Percentiles rank a stretch among this genome's conserved stretches.
Conservation (phyloP, 1,284 basidiomycete genomes). For the Melampsora larici-populina region DNA sequence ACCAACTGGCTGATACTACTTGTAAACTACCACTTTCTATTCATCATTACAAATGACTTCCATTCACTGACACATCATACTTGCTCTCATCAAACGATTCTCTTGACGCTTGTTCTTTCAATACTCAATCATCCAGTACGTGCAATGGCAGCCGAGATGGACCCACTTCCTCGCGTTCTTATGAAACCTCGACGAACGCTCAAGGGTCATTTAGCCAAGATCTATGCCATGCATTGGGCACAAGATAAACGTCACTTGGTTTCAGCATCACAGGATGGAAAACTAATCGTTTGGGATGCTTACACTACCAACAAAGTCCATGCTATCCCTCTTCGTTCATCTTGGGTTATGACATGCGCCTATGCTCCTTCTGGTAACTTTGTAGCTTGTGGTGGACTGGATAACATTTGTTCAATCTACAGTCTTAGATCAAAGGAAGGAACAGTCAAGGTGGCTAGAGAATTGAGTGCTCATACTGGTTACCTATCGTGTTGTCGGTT, state of each 20-base stretch:
- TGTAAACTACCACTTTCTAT: slow-evolving; percentile 61
- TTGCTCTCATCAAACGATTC: background rate
- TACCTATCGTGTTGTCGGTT: slow-evolving; percentile 98
- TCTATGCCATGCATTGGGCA: slow-evolving; percentile 99
- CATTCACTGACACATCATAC: background rate
- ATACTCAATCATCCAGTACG: slow-evolving; percentile 62
- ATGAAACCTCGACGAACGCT: slow-evolving; percentile 92
- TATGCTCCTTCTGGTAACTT: slow-evolving; percentile 95
- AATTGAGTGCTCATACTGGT: slow-evolving; percentile 92
- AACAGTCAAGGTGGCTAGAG: slow-evolving; percentile 63
- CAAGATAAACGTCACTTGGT: slow-evolving; percentile 94
- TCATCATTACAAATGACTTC: background rate
- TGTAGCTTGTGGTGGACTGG: slow-evolving; percentile 96
- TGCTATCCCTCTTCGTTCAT: slow-evolving; percentile 92
- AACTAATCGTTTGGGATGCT: slow-evolving; percentile 99
- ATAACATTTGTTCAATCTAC: slow-evolving; percentile 99
- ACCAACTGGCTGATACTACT: slow-evolving; percentile 92
- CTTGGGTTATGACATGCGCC: slow-evolving; percentile 99
- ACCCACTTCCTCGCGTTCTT: slow-evolving; percentile 86
- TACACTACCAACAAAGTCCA: slow-evolving; percentile 99
- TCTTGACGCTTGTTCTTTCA: background rate
- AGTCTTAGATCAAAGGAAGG: slow-evolving; percentile 73
- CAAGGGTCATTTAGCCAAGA: slow-evolving; percentile 96
- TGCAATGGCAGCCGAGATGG: slow-evolving; percentile 93
- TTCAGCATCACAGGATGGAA: slow-evolving; percentile 97